Base-by-base conservation (phyloP, 2,329 filamentous ascomycete species). In the Fusarium tanahbumbuense region DNA sequence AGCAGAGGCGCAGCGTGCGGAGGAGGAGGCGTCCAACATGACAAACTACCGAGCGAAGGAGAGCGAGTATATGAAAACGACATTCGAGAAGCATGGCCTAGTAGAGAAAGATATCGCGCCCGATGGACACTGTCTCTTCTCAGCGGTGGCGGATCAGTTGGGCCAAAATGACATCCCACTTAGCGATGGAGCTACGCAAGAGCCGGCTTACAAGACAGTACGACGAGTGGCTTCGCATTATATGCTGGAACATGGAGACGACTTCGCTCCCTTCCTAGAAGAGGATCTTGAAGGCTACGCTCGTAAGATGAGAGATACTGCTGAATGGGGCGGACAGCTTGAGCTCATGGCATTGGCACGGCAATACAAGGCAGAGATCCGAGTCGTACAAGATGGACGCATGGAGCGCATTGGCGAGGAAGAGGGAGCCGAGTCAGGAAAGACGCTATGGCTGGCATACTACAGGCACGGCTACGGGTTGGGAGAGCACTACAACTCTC, bases 401-500 rank as follows among this genome's bases (percentile, higher is more conserved):
- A 89, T 92, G 60, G 93, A 97, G 78, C 91, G 87, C 72, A 93
- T 98, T 67, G 84, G 81, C 18, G 77, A 80, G 28, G 81, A 80
- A 6, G 80, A 83, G 54, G 83, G 81, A 23, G 78, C 80, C 56
- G 83, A 82, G 71, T 87, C 87, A 73, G 88, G 88, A 71, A 86
- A 77, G 74, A 76, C 74, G 40, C 40, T 97, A 53, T 98, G 96
- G 95, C 80, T 99, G 80, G 95, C 94, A 37, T 99, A 98, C 80
- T 98, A 98, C 81, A 87, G 92, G 75, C 94, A 98, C 82, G 93
- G 93, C 50, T 98, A 97, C 79, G 95, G 95, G 2, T 83, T 99
- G 52, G 96, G 96, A 15, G 96, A 98, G 83, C 96, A 99, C 82
- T 99, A 99, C 81, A 99, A 99, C 78, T 97, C 94, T 56, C 81